Base-by-base conservation (phyloP, 2,329 filamentous ascomycete genomes). In the Aspergillus quadrilineatus region DNA sequence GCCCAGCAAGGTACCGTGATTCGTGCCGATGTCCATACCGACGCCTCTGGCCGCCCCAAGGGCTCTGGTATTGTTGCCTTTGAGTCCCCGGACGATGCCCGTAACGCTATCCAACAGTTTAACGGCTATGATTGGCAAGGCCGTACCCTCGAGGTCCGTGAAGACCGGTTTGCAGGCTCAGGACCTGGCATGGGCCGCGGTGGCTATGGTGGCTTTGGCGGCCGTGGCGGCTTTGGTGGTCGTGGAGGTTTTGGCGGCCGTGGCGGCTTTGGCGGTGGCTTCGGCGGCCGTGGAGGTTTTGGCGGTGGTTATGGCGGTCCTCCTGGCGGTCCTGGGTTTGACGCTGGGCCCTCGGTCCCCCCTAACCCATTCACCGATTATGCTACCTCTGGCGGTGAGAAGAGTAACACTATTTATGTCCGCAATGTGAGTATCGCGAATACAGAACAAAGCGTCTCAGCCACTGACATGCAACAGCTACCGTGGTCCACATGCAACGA, bases 401-500 rank as follows among this genome's bases (percentile, higher is more conserved):
- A 87, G 64, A 87, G 87, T 74, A 85, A 90, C 68, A 85, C 82
- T 52, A 99, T 99, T 74, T 97, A 96, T 70, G 94, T 97, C 63
- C 92, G 93, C 79, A 99, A 99, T 73, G 92, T 96, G 79, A 87
- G 92, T 83, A 42, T 44, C 57, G 6, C 5, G n/a, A 26, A 37
- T 12, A 37, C 9, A 34, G 8, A 28, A 8, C 12, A n/a, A 14
- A 4, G 3, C 15, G 1, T 29, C n/a, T 37, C 14, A 28, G 32
- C 22, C 63, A 68, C 60, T 68, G 66, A 58, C 75, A 58, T 48
- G 15, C 49, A 47, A 56, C 67, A 96, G 92, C 85, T 99, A 61
- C 94, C 94, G 10, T 99, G 94, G 94, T 97, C 94, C 29, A 99
- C 94, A 14, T 97, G 92, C 80, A 97, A 99, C 71, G 94, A 99